These are phyloP conservation scores for Colletotrichum musicola DNA, from an alignment of 2,329 filamentous ascomycete species.

Conservation along the genomic window DNA sequence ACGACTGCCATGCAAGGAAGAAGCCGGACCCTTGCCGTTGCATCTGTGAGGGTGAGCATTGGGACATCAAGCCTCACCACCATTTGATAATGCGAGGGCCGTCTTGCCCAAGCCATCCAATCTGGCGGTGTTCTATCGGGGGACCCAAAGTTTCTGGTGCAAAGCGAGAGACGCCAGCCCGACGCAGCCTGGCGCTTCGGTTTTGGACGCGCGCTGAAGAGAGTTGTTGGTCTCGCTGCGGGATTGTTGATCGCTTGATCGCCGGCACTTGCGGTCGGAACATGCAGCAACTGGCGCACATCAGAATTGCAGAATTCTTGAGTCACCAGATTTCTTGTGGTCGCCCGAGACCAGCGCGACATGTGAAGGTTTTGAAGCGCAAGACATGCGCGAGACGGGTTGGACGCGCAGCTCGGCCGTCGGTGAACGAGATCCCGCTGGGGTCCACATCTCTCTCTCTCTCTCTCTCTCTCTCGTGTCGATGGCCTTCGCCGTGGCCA, in stretches of 20 bases:
- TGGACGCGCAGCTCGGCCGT: not conserved
- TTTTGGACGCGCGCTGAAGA: not conserved
- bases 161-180: slow-evolving; percentile 6
- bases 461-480: no score
- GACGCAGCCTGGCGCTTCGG: slow-evolving; percentile 10
- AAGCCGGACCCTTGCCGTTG: slow-evolving; percentile 21
- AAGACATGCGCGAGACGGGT: no score
- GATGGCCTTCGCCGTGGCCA: slow-evolving; percentile 2
- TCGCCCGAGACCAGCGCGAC: not conserved
- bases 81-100: not conserved
- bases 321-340: slow-evolving; percentile 2
- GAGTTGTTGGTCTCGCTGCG: not conserved
- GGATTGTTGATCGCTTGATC: slow-evolving; percentile 28
- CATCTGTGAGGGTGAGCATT: slow-evolving; percentile 25
- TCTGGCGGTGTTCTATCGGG: not conserved
- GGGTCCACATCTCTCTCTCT: no score
- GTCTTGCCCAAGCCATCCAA: not conserved
- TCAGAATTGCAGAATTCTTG: slow-evolving; percentile 5
- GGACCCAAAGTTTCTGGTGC: not conserved
- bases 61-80: slow-evolving; percentile 27
- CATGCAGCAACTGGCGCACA: not conserved
- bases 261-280: slow-evolving; percentile 8
- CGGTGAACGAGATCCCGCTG: slow-evolving; percentile 1
- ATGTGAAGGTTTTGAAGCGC: not conserved
- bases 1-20: slow-evolving; percentile 24